Percentiles rank a stretch among this genome's conserved stretches.
These are phyloP conservation scores for Rhodocollybia butyracea DNA, from an alignment of 768 basidiomycete genomes.

Conservation along the genomic window DNA sequence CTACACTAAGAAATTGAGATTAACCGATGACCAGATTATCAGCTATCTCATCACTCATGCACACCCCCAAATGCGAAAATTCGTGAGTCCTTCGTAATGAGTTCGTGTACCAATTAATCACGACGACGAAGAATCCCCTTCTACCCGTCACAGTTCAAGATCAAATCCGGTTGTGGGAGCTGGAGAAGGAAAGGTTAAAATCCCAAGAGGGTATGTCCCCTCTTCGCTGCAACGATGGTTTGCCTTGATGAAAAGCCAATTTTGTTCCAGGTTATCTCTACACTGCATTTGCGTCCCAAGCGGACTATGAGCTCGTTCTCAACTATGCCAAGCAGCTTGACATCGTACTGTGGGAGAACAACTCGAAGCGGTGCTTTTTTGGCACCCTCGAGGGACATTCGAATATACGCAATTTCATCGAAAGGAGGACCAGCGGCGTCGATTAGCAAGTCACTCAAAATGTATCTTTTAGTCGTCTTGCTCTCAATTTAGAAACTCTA, in stretches of 20 bases:
- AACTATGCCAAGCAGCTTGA: slow-evolving; percentile 82
- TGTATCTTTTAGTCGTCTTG: not conserved
- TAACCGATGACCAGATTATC: slow-evolving; percentile 67
- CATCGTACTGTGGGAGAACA: slow-evolving; percentile 82
- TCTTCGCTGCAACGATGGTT: slow-evolving; percentile 13
- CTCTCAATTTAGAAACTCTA: not conserved
- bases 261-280: slow-evolving; percentile 72
- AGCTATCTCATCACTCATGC: slow-evolving; percentile 92
- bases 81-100: slow-evolving; percentile 44
- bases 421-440: slow-evolving; percentile 44
- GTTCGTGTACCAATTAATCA: not conserved
- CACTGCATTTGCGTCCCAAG: slow-evolving; percentile 80
- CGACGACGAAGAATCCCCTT: slow-evolving; percentile 68
- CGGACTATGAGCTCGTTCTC: slow-evolving; percentile 84
- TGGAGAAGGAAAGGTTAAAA: slow-evolving; percentile 89
- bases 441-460: not conserved
- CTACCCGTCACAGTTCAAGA: slow-evolving; percentile 97
- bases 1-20: slow-evolving; percentile 14
- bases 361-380: slow-evolving; percentile 76
- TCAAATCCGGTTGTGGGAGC: slow-evolving; percentile 96
- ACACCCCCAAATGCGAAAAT: slow-evolving; percentile 96
- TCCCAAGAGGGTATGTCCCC: slow-evolving; percentile 72
- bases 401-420: slow-evolving; percentile 78
- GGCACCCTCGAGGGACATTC: slow-evolving; percentile 74
- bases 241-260: slow-evolving; percentile 16